A percentile compares a stretch with the other conserved stretches of the same genome.
phyloP scores from a whole-genome alignment of 805 yeast genomes.

The Starmerella ratchasimensis region DNA sequence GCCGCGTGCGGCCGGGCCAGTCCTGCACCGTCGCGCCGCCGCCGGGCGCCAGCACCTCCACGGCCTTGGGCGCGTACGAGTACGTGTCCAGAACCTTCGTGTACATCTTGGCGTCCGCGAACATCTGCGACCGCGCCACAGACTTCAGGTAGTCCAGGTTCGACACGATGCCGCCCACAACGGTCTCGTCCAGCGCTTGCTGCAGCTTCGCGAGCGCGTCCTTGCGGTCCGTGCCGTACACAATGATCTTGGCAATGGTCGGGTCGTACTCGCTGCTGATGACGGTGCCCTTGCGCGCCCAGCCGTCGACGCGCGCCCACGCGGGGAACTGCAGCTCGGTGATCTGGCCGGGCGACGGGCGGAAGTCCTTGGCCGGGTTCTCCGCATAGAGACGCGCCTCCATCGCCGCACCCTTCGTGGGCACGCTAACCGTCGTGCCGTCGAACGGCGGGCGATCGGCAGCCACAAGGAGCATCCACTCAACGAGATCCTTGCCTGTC shows the following conservation, averaged over 20 bases:
- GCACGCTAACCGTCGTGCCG: slow-evolving; percentile 33
- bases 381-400: slow-evolving; percentile 96
- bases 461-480: slow-evolving; percentile 90
- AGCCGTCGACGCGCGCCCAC: slow-evolving; percentile 88
- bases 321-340: slow-evolving; percentile 73
- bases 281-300: slow-evolving; percentile 82
- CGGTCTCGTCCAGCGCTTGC: slow-evolving; percentile 73
- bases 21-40: slow-evolving; percentile 95
- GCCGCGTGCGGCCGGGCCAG: slow-evolving; percentile 77
- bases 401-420: slow-evolving; percentile 77
- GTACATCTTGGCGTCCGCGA: slow-evolving; percentile 66
- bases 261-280: slow-evolving; percentile 93
- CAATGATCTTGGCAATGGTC: slow-evolving; percentile 89
- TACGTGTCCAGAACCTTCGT: slow-evolving; percentile 79
- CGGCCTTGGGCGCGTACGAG: slow-evolving; percentile 66
- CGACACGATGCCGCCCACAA: slow-evolving; percentile 75
- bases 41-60: slow-evolving; percentile 80
- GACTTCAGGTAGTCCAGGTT: slow-evolving; percentile 81
- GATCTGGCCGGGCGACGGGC: slow-evolving; percentile 93
- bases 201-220: slow-evolving; percentile 71
- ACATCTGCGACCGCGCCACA: slow-evolving; percentile 73
- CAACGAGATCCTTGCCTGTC: slow-evolving; percentile 87
- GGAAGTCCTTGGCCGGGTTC: slow-evolving; percentile 86
- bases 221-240: slow-evolving; percentile 75
- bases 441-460: slow-evolving; percentile 82